Percentiles rank a stretch among this genome's conserved stretches.
These are phyloP conservation scores for Stachybotrys chlorohalonatus DNA, from an alignment of 2,329 filamentous ascomycete species.

Conservation along the genomic window DNA sequence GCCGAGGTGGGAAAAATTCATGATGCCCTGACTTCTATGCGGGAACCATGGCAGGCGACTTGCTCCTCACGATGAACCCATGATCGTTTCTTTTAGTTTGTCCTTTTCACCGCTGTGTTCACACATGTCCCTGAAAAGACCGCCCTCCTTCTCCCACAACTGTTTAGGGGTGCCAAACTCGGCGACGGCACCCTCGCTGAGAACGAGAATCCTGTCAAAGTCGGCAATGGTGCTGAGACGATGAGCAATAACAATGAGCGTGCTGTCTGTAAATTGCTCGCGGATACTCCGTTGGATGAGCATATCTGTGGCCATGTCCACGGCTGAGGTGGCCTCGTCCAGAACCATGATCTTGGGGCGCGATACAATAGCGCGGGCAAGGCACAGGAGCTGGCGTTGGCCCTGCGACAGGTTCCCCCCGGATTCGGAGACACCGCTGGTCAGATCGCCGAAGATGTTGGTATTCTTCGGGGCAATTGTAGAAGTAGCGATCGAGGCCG, in stretches of 20 bases:
- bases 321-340: conserved; percentile 70
- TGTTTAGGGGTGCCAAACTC: conserved; percentile 59
- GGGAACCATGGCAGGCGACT: not conserved
- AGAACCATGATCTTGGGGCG: conserved; percentile 70
- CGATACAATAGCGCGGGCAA: conserved; percentile 63
- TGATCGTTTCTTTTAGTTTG: conserved; percentile 38
- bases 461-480: conserved; percentile 36
- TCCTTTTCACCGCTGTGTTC: conserved; percentile 51
- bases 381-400: conserved; percentile 66
- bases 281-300: conserved; percentile 67
- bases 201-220: conserved; percentile 65
- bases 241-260: conserved; percentile 67
- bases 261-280: conserved; percentile 60
- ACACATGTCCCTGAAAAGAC: conserved; percentile 55
- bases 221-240: conserved; percentile 68
- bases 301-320: conserved; percentile 68
- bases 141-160: conserved; percentile 44
- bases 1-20: no score
- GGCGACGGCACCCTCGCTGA: conserved; percentile 57
- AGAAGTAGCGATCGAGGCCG: conserved; percentile 23
- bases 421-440: conserved; percentile 58
- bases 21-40: no score
- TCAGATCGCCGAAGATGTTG: conserved; percentile 57
- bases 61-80: conserved; percentile 9
- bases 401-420: conserved; percentile 69